phyloP scores from a whole-genome alignment of 371 early-diverging fungal species.

The Mucor plumbeus region DNA sequence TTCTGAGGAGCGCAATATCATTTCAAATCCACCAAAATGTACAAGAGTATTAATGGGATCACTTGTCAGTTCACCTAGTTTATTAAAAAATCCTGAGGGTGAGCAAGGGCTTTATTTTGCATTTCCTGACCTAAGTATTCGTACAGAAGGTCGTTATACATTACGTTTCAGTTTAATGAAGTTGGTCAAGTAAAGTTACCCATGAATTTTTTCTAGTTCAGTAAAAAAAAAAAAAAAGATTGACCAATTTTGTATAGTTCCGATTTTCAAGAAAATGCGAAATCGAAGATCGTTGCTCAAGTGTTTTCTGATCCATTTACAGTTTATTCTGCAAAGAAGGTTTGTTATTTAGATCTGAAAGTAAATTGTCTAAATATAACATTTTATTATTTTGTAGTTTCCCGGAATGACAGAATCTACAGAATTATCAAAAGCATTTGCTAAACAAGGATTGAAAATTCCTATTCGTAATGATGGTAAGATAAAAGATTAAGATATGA shows the following conservation, averaged over 20 bases:
- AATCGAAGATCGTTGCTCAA: slow-evolving; percentile 62
- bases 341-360: slow-evolving; percentile 7
- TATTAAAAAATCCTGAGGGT: slow-evolving; percentile 73
- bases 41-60: slow-evolving; percentile 79
- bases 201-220: background rate
- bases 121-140: slow-evolving; percentile 87
- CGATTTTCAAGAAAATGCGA: slow-evolving; percentile 56
- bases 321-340: slow-evolving; percentile 64
- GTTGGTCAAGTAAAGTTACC: slow-evolving; percentile 39
- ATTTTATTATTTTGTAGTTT: slow-evolving; percentile 31
- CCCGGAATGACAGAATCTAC: slow-evolving; percentile 86
- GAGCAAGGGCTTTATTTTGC: slow-evolving; percentile 87
- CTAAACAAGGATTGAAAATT: slow-evolving; percentile 91
- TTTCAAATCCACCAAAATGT: slow-evolving; percentile 65
- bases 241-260: slow-evolving; percentile 34
- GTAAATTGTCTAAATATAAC: background rate
- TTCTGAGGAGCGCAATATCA: slow-evolving; percentile 60
- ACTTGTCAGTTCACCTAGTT: slow-evolving; percentile 77
- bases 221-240: background rate
- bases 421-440: slow-evolving; percentile 84
- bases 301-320: slow-evolving; percentile 62
- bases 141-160: slow-evolving; percentile 90
- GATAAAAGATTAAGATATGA: background rate
- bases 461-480: slow-evolving; percentile 86
- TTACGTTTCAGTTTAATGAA: slow-evolving; percentile 72